Conservation (phyloP, 2,329 filamentous ascomycete species). For the Pestalotiopsis sp. region DNA sequence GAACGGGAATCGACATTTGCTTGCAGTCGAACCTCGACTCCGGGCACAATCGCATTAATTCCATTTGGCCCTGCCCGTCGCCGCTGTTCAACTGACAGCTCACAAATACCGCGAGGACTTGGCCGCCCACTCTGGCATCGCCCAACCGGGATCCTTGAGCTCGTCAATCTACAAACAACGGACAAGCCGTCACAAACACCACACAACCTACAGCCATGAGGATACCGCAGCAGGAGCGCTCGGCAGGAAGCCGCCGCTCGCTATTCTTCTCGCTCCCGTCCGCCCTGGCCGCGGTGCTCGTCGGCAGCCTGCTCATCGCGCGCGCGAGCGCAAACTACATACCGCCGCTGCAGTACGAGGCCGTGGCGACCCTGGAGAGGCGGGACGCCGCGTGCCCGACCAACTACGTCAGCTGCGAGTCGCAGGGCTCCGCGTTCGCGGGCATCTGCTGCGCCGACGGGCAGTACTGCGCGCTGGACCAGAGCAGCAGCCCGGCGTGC, state of each 20-base stretch:
- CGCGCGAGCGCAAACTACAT: conserved; percentile 11
- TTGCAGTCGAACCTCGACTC: background rate
- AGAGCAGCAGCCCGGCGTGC: conserved; percentile 52
- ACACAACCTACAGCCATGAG: background rate
- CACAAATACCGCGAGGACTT: background rate
- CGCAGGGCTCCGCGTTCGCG: conserved; percentile 47
- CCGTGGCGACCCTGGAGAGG: conserved; percentile 25
- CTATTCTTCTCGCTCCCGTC: background rate
- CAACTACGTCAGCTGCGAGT: conserved; percentile 54
- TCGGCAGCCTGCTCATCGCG: conserved; percentile 1
- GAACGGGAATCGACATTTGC: background rate
- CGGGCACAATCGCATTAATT: background rate
- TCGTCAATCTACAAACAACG: too few relatives aligned
- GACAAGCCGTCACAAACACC: background rate
- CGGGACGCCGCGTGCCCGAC: conserved; percentile 43
- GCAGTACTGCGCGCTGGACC: conserved; percentile 53
- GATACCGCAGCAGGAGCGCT: background rate
- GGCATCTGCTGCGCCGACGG: conserved; percentile 55
- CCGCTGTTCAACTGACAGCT: background rate
- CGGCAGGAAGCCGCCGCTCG: background rate
- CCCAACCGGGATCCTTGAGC: background rate
- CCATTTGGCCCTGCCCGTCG: background rate
- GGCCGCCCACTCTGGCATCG: background rate
- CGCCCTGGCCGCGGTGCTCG: background rate
- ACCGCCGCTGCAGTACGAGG: conserved; percentile 24